Percentiles rank a stretch among this genome's conserved stretches.
Evolutionary conservation across 306 rosid genomes (phyloP).

Genomic region (Lathyrus sativus): DNA sequence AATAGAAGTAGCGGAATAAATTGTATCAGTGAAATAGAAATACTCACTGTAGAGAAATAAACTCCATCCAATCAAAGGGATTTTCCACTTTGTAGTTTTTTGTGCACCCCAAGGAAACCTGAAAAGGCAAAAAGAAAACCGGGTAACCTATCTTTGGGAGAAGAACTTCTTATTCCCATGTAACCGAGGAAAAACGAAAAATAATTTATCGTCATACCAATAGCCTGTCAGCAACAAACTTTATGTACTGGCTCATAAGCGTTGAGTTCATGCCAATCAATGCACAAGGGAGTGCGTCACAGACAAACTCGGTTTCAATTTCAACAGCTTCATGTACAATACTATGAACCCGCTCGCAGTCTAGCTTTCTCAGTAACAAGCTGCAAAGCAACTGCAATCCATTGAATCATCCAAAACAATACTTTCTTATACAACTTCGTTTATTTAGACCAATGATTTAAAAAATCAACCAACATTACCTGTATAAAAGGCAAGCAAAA

Average conservation of each 20-base stretch:
- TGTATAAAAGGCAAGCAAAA: slow-evolving; percentile 91
- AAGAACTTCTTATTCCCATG: slow-evolving; percentile 2
- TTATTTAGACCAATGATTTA: slow-evolving; percentile 20
- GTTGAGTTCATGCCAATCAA: slow-evolving; percentile 89
- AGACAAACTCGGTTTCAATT: slow-evolving; percentile 76
- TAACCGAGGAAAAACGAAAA: neutral
- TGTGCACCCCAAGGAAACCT: slow-evolving; percentile 71
- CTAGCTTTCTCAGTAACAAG: slow-evolving; percentile 62
- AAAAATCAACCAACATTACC: slow-evolving; percentile 47
- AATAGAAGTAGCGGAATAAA: neutral
- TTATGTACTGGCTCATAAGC: slow-evolving; percentile 92
- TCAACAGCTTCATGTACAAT: slow-evolving; percentile 74
- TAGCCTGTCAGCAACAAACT: slow-evolving; percentile 89
- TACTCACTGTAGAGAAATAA: slow-evolving; percentile 90
- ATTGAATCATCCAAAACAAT: slow-evolving; percentile 15
- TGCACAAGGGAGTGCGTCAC: slow-evolving; percentile 89
- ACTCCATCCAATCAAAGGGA: slow-evolving; percentile 98
- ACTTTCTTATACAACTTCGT: neutral
- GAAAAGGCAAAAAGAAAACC: slow-evolving; percentile 19
- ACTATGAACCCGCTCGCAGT: slow-evolving; percentile 49
- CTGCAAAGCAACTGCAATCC: slow-evolving; percentile 44
- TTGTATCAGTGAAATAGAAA: slow-evolving; percentile 31
- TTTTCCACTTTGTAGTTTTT: slow-evolving; percentile 75
- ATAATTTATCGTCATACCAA: slow-evolving; percentile 52
- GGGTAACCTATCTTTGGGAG: slow-evolving; percentile 7